A percentile compares a stretch with the other conserved stretches of the same genome.
Evolutionary conservation across 2,329 filamentous ascomycete genomes (phyloP).

Genomic region (Elsinoe ampelina): DNA sequence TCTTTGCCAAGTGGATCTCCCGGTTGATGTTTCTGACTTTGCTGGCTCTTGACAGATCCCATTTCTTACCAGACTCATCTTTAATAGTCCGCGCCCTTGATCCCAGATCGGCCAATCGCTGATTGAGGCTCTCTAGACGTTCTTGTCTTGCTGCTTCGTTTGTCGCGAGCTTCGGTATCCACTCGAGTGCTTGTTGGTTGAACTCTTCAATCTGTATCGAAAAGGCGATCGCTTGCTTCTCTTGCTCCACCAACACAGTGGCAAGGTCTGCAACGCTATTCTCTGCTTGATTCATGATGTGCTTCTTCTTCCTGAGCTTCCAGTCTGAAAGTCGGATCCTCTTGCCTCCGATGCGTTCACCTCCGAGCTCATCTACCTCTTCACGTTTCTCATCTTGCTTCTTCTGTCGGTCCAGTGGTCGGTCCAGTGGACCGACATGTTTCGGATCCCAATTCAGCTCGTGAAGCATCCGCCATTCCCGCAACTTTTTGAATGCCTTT

Average conservation of each 20-base stretch:
- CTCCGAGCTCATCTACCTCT: constrained; percentile 30
- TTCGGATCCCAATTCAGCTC: constrained; percentile 43
- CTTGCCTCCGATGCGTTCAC: not conserved
- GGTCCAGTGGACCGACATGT: constrained; percentile 31
- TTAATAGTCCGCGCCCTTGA: not conserved
- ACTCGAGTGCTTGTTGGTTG: not conserved
- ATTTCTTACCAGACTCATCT: constrained; percentile 9
- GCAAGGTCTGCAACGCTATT: constrained; percentile 53
- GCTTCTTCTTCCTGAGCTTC: constrained; percentile 41
- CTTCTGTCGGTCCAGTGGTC: constrained; percentile 23
- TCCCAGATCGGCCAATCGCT: constrained; percentile 5
- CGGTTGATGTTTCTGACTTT: constrained; percentile 7
- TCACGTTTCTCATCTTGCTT: constrained; percentile 31
- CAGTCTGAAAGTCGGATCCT: not conserved
- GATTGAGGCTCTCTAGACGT: constrained; percentile 14
- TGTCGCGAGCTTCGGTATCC: constrained; percentile 1
- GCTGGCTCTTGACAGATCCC: constrained; percentile 3
- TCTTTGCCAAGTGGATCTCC: constrained; percentile 1
- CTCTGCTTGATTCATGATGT: constrained; percentile 56
- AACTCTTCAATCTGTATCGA: constrained; percentile 18
- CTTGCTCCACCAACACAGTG: constrained; percentile 44
- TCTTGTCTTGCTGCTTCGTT: constrained; percentile 14
- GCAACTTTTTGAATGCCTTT: constrained; percentile 47
- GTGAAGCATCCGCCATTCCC: constrained; percentile 51
- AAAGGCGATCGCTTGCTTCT: constrained; percentile 27